A percentile compares a stretch with the other conserved stretches of the same genome.
Evolutionary conservation across 345 rosid species (phyloP).

Genomic region (Nephelium lappaceum): DNA sequence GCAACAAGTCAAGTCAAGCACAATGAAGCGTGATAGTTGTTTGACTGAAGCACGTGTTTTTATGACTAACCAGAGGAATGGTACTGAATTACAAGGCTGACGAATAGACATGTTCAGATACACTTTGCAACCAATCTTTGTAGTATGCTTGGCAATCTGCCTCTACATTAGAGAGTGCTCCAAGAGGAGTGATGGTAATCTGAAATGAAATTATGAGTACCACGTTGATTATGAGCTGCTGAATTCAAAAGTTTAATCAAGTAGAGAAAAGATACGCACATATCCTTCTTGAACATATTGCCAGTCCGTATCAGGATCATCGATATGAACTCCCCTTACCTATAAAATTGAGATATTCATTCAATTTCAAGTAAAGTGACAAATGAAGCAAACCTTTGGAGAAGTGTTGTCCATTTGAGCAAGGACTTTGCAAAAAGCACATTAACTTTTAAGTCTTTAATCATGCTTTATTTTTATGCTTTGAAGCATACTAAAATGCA

Average conservation of each 20-base stretch:
- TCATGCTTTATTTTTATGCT: not conserved
- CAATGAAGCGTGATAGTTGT: not conserved
- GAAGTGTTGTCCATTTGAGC: not conserved
- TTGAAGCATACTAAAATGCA: not conserved
- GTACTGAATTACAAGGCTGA: slow-evolving; percentile 53
- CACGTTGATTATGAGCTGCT: slow-evolving; percentile 6
- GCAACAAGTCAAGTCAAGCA: not conserved
- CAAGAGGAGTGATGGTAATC: slow-evolving; percentile 86
- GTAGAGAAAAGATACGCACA: slow-evolving; percentile 41
- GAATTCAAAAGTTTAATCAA: slow-evolving; percentile 6
- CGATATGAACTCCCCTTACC: slow-evolving; percentile 41
- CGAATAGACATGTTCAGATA: slow-evolving; percentile 37
- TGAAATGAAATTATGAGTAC: slow-evolving; percentile 34
- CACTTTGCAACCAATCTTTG: slow-evolving; percentile 66
- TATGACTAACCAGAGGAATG: not conserved
- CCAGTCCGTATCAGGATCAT: slow-evolving; percentile 66
- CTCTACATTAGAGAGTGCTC: slow-evolving; percentile 66
- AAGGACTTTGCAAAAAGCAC: not conserved
- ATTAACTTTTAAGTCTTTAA: not conserved
- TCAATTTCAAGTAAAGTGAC: not conserved
- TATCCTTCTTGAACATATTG: slow-evolving; percentile 68
- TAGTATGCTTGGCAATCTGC: slow-evolving; percentile 50
- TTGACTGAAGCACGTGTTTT: not conserved
- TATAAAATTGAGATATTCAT: slow-evolving; percentile 23
- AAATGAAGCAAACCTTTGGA: not conserved